phyloP scores from a whole-genome alignment of 371 early-diverging fungal species.

The Mucor sp. region DNA sequence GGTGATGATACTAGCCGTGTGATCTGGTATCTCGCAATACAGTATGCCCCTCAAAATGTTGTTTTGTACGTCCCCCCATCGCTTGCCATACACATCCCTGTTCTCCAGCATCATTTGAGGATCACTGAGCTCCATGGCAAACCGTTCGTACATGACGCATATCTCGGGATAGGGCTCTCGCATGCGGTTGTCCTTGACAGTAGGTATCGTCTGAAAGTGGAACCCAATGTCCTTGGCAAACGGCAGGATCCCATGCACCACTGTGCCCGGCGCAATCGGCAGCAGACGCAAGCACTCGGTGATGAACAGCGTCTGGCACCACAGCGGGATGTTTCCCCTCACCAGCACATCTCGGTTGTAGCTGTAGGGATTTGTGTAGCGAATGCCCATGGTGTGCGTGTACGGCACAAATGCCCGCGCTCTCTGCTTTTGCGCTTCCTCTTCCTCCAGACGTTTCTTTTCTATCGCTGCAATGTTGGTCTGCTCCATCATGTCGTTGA shows the following conservation, averaged over 20 bases:
- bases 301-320: conserved; percentile 43
- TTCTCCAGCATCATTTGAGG: conserved; percentile 16
- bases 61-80: conserved; percentile 14
- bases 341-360: conserved; percentile 35
- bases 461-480: neutral
- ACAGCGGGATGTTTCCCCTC: conserved; percentile 36
- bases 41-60: conserved; percentile 25
- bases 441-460: neutral
- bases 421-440: neutral
- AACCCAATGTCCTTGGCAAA: conserved; percentile 45
- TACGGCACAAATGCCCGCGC: conserved; percentile 27
- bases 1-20: conserved; percentile 25
- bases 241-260: conserved; percentile 30
- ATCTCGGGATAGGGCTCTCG: conserved; percentile 25
- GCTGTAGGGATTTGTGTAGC: conserved; percentile 38
- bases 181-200: neutral
- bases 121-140: conserved; percentile 39
- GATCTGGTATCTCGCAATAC: conserved; percentile 37
- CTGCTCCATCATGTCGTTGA: conserved; percentile 12
- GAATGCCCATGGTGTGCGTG: conserved; percentile 48
- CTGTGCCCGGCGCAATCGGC: conserved; percentile 27
- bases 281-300: conserved; percentile 29
- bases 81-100: neutral
- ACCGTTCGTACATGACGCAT: conserved; percentile 28
- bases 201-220: conserved; percentile 18